Percentiles rank a stretch among this genome's conserved stretches.
Evolutionary conservation across 148 eudicot genomes (phyloP).

Genomic region (Chenopodium suecicum): DNA sequence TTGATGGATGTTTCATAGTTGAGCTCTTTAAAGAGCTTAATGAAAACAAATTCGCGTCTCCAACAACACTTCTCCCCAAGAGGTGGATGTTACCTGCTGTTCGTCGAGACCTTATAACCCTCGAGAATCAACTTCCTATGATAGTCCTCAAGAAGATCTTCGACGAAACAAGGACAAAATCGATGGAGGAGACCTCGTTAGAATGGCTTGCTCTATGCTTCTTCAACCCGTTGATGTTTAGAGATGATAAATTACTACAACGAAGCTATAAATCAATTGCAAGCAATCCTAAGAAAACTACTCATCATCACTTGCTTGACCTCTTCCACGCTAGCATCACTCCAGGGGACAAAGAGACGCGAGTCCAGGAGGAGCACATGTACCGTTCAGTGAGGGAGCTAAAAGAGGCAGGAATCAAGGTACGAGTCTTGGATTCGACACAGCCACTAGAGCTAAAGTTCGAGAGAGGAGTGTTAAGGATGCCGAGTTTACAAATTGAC

Average conservation of each 20-base stretch:
- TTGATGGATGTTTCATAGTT: constrained; percentile 26
- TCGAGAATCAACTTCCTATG: constrained; percentile 28
- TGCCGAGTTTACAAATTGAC: constrained; percentile 13
- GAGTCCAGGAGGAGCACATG: too few relatives aligned
- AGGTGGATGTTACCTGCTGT: constrained; percentile 33
- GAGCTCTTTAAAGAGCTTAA: constrained; percentile 15
- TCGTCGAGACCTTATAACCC: constrained; percentile 24
- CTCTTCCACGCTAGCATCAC: constrained; percentile 23
- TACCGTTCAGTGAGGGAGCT: too few relatives aligned
- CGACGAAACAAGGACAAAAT: neutral
- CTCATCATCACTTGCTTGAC: constrained; percentile 14
- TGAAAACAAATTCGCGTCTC: neutral
- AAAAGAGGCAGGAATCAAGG: too few relatives aligned
- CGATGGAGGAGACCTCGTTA: neutral
- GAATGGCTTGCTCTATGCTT: constrained; percentile 20
- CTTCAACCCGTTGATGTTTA: constrained; percentile 20
- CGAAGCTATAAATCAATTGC: neutral
- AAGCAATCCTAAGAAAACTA: neutral
- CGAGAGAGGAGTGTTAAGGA: neutral
- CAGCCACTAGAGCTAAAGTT: constrained; percentile 10
- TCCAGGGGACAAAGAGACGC: neutral
- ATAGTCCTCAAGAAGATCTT: constrained; percentile 13
- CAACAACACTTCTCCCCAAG: constrained; percentile 19
- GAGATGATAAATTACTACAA: neutral
- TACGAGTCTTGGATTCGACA: neutral